Percentiles rank a stretch among this genome's conserved stretches.
These are phyloP conservation scores for Antitrichia curtipendula DNA, from an alignment of 225 moss, liverwort and hornwort genomes.

Conservation along the genomic window DNA sequence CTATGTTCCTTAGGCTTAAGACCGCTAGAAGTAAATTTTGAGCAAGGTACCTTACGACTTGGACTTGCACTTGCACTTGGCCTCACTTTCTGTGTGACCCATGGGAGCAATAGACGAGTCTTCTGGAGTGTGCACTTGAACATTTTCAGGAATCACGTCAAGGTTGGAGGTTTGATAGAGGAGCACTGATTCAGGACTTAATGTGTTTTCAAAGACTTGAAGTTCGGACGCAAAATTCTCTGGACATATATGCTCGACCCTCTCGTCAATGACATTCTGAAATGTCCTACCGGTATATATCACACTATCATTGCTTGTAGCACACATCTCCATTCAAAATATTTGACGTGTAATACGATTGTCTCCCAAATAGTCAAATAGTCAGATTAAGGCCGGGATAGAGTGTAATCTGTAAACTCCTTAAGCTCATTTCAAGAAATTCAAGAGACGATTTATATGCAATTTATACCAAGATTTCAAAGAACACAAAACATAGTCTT, in stretches of 20 bases:
- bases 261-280: not conserved
- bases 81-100: not conserved
- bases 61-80: not conserved
- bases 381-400: not conserved
- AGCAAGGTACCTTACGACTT: not conserved
- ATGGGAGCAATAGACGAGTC: not conserved
- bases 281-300: accelerated
- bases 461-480: not conserved
- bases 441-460: too few species aligned
- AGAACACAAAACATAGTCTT: not conserved
- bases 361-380: not conserved
- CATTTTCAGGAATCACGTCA: not conserved
- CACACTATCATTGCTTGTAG: not conserved
- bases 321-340: not conserved
- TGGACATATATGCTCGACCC: too few species aligned
- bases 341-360: not conserved
- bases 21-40: not conserved
- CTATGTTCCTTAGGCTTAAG: slow-evolving; percentile 24
- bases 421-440: not conserved
- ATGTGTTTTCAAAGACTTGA: not conserved
- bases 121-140: not conserved
- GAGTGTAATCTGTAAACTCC: not conserved
- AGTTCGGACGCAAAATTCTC: not conserved
- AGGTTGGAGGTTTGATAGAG: not conserved
- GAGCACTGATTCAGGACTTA: not conserved